Evolutionary conservation across 2,329 filamentous ascomycete species (phyloP).

Genomic region (Plenodomus biglobosus): DNA sequence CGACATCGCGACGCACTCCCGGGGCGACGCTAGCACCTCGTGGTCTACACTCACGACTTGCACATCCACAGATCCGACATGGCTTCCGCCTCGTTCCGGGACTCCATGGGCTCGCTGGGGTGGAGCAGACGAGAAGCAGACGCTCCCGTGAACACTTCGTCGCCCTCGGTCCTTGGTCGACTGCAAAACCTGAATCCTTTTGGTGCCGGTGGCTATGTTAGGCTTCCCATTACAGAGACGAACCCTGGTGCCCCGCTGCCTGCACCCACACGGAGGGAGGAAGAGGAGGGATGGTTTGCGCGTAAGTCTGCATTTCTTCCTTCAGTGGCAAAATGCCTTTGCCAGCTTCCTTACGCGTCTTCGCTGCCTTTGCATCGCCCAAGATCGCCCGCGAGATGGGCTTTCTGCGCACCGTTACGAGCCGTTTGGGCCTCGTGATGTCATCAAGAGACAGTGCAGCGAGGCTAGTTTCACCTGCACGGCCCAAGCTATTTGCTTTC

Average conservation of each 20-base stretch:
- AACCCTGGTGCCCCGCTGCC: conserved; percentile 81
- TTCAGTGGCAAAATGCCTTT: conserved; percentile 23
- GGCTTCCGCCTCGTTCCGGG: conserved; percentile 86
- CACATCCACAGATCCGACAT: conserved; percentile 51
- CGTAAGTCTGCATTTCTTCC: conserved; percentile 66
- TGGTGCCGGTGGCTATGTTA: conserved; percentile 80
- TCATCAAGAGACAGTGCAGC: conserved; percentile 23
- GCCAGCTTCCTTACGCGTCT: conserved; percentile 7
- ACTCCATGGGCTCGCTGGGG: conserved; percentile 91
- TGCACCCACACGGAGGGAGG: conserved; percentile 79
- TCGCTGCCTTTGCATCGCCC: conserved; percentile 1
- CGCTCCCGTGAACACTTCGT: conserved; percentile 71
- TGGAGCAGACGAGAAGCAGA: conserved; percentile 87
- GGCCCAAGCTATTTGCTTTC: conserved; percentile 15
- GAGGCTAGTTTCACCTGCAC: conserved; percentile 32
- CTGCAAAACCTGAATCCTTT: conserved; percentile 89
- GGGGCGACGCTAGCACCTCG: conserved; percentile 18
- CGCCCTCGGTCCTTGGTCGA: conserved; percentile 74
- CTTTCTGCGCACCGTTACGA: conserved; percentile 14
- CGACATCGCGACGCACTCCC: neutral
- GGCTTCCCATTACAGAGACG: conserved; percentile 77
- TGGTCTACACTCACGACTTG: conserved; percentile 14
- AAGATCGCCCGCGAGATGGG: conserved; percentile 4
- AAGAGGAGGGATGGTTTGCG: conserved; percentile 94
- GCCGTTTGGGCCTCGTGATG: conserved; percentile 29